A percentile compares a stretch with the other conserved stretches of the same genome.
Evolutionary conservation across 805 yeast species (phyloP).

Genomic region (Starmerella asiatica): DNA sequence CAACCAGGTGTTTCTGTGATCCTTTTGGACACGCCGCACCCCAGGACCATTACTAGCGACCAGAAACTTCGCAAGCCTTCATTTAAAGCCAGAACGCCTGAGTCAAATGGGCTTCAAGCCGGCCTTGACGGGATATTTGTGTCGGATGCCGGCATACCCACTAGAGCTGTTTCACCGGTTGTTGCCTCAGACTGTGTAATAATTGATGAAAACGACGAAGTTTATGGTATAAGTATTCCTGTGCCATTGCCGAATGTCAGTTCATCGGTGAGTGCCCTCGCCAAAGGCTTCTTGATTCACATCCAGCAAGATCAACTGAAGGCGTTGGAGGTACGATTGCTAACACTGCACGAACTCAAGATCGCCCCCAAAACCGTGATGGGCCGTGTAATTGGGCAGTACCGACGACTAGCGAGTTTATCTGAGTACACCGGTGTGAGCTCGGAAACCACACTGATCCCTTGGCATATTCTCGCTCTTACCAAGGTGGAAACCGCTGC

Average conservation of each 20-base stretch:
- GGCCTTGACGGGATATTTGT: background rate
- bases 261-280: slow-evolving; percentile 8
- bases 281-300: slow-evolving; percentile 18
- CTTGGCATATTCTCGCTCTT: slow-evolving; percentile 29
- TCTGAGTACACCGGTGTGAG: slow-evolving; percentile 28
- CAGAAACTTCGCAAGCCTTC: too few species aligned
- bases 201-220: slow-evolving; percentile 12
- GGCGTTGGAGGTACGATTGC: slow-evolving; percentile 12
- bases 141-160: background rate
- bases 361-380: slow-evolving; percentile 18
- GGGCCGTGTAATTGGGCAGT: slow-evolving; percentile 28
- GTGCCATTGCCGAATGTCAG: slow-evolving; percentile 10
- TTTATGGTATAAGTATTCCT: slow-evolving; percentile 13
- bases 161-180: too few species aligned
- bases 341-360: slow-evolving; percentile 2
- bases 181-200: slow-evolving; percentile 9
- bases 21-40: slow-evolving; percentile 16
- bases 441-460: slow-evolving; percentile 23
- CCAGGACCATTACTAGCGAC: slow-evolving; percentile 7
- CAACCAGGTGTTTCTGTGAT: slow-evolving; percentile 1
- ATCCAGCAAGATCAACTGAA: slow-evolving; percentile 8
- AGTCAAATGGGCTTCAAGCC: too few species aligned
- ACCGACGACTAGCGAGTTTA: slow-evolving; percentile 27
- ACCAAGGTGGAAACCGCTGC: slow-evolving; percentile 15
- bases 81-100: too few species aligned